Evolutionary conservation across 768 basidiomycete species (phyloP).

Genomic region (Suillus hirtellus): DNA sequence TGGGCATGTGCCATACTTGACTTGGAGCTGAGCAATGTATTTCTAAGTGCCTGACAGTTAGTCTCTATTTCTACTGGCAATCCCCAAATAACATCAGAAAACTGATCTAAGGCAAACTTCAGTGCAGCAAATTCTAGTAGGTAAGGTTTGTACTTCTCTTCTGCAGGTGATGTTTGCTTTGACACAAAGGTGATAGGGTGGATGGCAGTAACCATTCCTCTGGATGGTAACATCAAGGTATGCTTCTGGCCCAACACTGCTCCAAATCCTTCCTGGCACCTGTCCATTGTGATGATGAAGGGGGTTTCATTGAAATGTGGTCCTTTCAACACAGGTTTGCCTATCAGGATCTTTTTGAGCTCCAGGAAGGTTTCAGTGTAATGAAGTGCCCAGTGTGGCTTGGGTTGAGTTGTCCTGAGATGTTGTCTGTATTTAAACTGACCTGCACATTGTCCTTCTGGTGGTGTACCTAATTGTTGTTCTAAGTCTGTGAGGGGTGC

Average conservation of each 20-base stretch:
- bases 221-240: conserved; percentile 18
- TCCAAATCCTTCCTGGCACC: conserved; percentile 35
- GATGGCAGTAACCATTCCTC: conserved; percentile 15
- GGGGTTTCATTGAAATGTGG: conserved; percentile 33
- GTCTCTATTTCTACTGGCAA: too few relatives aligned
- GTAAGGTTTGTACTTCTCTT: conserved; percentile 36
- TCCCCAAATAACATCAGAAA: too few relatives aligned
- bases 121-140: conserved; percentile 38
- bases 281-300: conserved; percentile 39
- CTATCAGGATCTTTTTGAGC: conserved; percentile 32
- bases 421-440: too few relatives aligned
- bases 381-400: neutral
- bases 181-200: conserved; percentile 29
- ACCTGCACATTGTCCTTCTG: too few relatives aligned
- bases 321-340: conserved; percentile 33
- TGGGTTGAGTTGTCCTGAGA: rapidly evolving
- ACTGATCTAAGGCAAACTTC: conserved; percentile 25
- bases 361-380: conserved; percentile 27
- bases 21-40: too few relatives aligned
- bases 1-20: too few relatives aligned
- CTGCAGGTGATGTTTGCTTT: conserved; percentile 32
- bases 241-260: conserved; percentile 28
- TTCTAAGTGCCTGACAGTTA: too few relatives aligned
- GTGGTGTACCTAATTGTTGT: too few relatives aligned
- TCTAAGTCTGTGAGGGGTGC: too few relatives aligned